phyloP scores from a whole-genome alignment of 352 stramenopile genomes.

The Aphanomyces invadans region DNA sequence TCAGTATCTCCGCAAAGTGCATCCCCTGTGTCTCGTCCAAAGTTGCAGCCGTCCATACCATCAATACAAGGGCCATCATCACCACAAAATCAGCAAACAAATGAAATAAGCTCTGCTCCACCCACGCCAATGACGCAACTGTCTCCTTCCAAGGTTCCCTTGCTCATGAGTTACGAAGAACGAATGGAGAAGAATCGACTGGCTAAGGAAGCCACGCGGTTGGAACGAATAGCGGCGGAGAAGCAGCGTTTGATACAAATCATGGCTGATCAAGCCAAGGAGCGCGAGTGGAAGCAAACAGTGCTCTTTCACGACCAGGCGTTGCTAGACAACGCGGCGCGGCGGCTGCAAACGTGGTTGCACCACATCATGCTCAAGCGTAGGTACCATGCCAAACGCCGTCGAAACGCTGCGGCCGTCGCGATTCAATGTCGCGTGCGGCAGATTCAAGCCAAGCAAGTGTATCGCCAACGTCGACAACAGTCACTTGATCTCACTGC shows the following conservation, averaged over 20 bases:
- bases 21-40: too few species aligned
- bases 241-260: conserved; percentile 37
- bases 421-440: conserved; percentile 1
- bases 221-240: conserved; percentile 53
- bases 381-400: neutral
- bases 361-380: neutral
- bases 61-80: too few species aligned
- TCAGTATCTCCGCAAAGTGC: too few species aligned
- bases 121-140: neutral
- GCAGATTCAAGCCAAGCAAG: neutral
- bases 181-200: conserved; percentile 45
- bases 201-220: conserved; percentile 52
- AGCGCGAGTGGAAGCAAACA: conserved; percentile 18
- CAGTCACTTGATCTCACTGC: neutral
- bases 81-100: too few species aligned
- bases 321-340: neutral
- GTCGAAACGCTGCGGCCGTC: neutral
- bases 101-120: too few species aligned
- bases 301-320: neutral
- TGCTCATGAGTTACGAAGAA: conserved; percentile 71
- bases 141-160: conserved; percentile 34
- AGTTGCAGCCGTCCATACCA: too few species aligned
- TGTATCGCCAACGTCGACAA: neutral
- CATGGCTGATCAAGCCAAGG: conserved; percentile 17
- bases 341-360: conserved; percentile 14